Evolutionary conservation across 768 basidiomycete genomes (phyloP).

Genomic region (Heimioporus sp.): DNA sequence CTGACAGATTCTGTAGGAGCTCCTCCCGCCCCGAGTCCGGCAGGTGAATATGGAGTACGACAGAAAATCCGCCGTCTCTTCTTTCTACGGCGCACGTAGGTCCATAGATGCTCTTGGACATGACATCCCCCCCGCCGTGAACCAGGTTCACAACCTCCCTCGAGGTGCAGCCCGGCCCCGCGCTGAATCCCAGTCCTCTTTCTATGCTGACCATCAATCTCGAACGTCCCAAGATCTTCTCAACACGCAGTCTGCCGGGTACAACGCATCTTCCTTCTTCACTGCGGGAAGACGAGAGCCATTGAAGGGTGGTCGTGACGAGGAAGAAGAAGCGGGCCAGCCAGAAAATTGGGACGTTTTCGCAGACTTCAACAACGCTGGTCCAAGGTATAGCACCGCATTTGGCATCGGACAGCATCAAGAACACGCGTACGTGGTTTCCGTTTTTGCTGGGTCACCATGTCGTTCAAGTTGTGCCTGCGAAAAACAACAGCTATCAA

Average conservation of each 20-base stretch:
- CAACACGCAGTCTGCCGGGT: conserved; percentile 59
- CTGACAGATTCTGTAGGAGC: neutral
- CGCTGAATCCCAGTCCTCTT: conserved; percentile 74
- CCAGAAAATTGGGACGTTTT: conserved; percentile 73
- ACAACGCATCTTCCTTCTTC: conserved; percentile 69
- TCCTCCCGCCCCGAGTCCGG: neutral
- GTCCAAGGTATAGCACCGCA: conserved; percentile 70
- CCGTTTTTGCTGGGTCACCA: neutral
- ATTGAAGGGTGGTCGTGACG: conserved; percentile 74
- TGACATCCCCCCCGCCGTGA: conserved; percentile 35
- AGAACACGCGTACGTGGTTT: conserved; percentile 45
- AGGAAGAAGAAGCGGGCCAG: conserved; percentile 49
- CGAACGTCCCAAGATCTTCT: conserved; percentile 48
- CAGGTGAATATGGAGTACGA: conserved; percentile 62
- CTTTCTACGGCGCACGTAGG: conserved; percentile 68
- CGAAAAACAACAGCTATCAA: conserved; percentile 38
- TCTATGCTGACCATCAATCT: conserved; percentile 43
- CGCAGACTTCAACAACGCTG: conserved; percentile 87
- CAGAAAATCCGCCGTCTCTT: conserved; percentile 76
- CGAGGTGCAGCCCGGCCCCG: conserved; percentile 41
- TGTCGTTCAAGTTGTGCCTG: conserved; percentile 5
- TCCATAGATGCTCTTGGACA: conserved; percentile 60
- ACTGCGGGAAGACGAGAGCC: conserved; percentile 72
- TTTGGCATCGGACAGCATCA: conserved; percentile 44
- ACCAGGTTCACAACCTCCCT: conserved; percentile 14